Conservation (phyloP, 2,329 filamentous ascomycete genomes). For the Aspergillus eucalypticola region DNA sequence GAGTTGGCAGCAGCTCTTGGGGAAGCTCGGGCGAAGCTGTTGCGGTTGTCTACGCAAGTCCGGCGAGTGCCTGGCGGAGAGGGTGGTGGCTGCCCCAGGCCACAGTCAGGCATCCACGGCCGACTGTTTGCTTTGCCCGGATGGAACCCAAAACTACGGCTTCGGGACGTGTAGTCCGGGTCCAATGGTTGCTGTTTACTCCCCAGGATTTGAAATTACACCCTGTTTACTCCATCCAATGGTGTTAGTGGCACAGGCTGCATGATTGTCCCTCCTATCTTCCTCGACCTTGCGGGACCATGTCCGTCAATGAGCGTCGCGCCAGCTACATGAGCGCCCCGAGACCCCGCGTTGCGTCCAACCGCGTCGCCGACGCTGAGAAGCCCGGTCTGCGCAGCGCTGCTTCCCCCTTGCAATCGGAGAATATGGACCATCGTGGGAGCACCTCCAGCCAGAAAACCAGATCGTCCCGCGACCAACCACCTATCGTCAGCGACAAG, state of each 20-base stretch:
- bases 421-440: constrained; percentile 35
- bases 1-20: constrained; percentile 24
- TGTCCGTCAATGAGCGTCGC: constrained; percentile 44
- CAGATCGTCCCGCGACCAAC: constrained; percentile 35
- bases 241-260: constrained; percentile 20
- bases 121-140: constrained; percentile 4
- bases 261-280: constrained; percentile 23
- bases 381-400: constrained; percentile 29
- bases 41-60: constrained; percentile 38
- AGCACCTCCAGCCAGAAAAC: constrained; percentile 35
- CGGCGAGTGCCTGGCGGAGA: constrained; percentile 35
- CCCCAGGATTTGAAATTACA: background rate
- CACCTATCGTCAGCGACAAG: constrained; percentile 40
- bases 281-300: constrained; percentile 31
- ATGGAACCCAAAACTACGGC: constrained; percentile 2
- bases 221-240: background rate
- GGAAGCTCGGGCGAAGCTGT: constrained; percentile 33
- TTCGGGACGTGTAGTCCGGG: background rate
- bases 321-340: constrained; percentile 39
- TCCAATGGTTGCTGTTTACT: background rate
- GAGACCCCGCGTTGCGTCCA: constrained; percentile 44
- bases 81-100: constrained; percentile 21
- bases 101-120: constrained; percentile 18
- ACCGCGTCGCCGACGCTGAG: constrained; percentile 39
- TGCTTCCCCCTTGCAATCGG: constrained; percentile 33